These are phyloP conservation scores for Tardiomyces digboiensis DNA, from an alignment of 1,139 yeast genomes.

Conservation along the genomic window DNA sequence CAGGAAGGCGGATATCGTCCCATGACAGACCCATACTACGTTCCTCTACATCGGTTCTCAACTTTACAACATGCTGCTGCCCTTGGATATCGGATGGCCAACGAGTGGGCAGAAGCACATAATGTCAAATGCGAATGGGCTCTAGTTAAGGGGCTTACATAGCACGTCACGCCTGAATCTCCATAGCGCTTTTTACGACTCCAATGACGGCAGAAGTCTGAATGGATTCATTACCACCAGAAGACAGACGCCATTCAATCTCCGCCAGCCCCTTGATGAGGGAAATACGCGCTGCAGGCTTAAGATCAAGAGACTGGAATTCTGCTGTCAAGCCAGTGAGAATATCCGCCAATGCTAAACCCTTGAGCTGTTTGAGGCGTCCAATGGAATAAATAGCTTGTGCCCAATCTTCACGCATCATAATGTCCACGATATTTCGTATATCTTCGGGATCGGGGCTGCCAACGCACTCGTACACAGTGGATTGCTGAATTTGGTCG, in stretches of 20 bases:
- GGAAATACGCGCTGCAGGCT: conserved; percentile 48
- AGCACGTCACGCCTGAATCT: conserved; percentile 15
- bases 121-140: conserved; percentile 19
- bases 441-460: conserved; percentile 89
- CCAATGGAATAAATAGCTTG: conserved; percentile 60
- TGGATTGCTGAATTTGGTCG: conserved; percentile 51
- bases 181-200: conserved; percentile 56
- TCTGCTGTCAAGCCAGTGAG: conserved; percentile 67
- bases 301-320: conserved; percentile 56
- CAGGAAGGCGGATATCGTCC: conserved; percentile 26
- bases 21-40: conserved; percentile 23
- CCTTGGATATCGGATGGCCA: conserved; percentile 23
- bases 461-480: conserved; percentile 92
- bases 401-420: conserved; percentile 84
- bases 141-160: neutral
- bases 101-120: conserved; percentile 27
- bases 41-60: conserved; percentile 31
- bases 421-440: conserved; percentile 61
- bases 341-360: conserved; percentile 83
- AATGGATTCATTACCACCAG: conserved; percentile 87
- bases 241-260: conserved; percentile 81
- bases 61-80: conserved; percentile 33
- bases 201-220: conserved; percentile 91
- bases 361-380: conserved; percentile 57
- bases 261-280: conserved; percentile 69